phyloP scores from a whole-genome alignment of 345 rosid genomes.

The Syzygium grande region DNA sequence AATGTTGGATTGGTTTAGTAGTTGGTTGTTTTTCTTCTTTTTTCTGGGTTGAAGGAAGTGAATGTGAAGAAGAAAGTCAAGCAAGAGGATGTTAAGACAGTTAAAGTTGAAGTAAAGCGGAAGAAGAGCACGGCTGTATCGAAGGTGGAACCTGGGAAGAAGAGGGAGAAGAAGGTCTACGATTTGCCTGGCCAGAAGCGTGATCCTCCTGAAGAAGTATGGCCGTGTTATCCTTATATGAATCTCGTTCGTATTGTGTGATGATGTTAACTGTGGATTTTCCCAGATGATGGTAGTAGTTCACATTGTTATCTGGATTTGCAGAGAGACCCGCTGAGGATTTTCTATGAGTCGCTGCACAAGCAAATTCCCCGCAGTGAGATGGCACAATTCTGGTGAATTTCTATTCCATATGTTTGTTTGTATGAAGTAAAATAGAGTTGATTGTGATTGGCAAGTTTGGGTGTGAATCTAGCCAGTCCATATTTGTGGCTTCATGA shows the following conservation, averaged over 20 bases:
- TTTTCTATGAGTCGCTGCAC: slow-evolving; percentile 76
- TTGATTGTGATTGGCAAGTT: not conserved
- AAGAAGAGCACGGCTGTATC: not conserved
- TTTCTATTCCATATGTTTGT: not conserved
- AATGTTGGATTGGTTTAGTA: not conserved
- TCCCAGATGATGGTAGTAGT: not conserved
- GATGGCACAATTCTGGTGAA: slow-evolving; percentile 97
- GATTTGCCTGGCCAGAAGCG: slow-evolving; percentile 91
- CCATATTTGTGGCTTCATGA: not conserved
- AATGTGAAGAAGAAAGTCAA: slow-evolving; percentile 34
- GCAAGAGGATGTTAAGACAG: slow-evolving; percentile 13
- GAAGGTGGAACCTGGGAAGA: slow-evolving; percentile 19
- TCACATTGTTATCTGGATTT: slow-evolving; percentile 8
- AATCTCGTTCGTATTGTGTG: not conserved
- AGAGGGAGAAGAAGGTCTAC: slow-evolving; percentile 71
- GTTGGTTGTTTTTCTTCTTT: not conserved
- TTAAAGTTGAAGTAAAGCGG: not conserved
- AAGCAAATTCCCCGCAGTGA: slow-evolving; percentile 74
- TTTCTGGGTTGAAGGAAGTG: slow-evolving; percentile 25
- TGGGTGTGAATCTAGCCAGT: not conserved
- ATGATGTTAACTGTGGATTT: not conserved
- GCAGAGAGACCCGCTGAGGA: slow-evolving; percentile 96
- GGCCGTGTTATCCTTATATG: not conserved
- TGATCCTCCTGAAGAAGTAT: slow-evolving; percentile 75
- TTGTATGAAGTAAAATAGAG: not conserved